These are phyloP conservation scores for Cajanus cajan DNA, from an alignment of 306 rosid genomes.

Conservation along the genomic window DNA sequence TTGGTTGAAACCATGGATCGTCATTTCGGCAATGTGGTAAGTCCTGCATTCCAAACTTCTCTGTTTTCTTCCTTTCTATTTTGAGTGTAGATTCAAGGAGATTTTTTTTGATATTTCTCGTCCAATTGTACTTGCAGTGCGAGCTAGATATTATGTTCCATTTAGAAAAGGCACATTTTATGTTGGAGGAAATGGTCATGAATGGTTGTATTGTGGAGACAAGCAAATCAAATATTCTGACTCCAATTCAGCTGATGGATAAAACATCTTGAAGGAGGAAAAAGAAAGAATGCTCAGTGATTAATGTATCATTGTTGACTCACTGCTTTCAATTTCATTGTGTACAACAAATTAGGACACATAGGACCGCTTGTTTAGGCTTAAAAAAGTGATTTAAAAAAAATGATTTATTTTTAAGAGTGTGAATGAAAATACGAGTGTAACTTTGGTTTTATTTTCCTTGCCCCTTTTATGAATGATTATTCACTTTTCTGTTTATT, in stretches of 20 bases:
- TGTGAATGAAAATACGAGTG: constrained; percentile 2
- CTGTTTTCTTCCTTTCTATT: constrained; percentile 3
- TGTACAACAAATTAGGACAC: constrained; percentile 17
- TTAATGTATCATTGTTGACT: constrained; percentile 28
- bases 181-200: constrained; percentile 99
- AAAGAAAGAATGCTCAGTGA: background rate
- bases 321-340: background rate
- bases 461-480: constrained; percentile 5
- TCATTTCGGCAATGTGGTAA: constrained; percentile 94
- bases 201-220: constrained; percentile 90
- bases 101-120: constrained; percentile 2
- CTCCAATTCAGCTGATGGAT: constrained; percentile 95
- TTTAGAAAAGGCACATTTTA: constrained; percentile 93
- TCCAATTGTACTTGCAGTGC: constrained; percentile 59
- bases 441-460: background rate
- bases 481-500: background rate
- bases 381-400: too few species aligned
- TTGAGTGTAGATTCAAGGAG: background rate
- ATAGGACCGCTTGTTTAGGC: too few species aligned
- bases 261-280: constrained; percentile 50
- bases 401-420: too few species aligned
- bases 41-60: constrained; percentile 6
- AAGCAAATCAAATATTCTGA: constrained; percentile 73
- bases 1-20: constrained; percentile 98
- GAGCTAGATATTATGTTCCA: constrained; percentile 99